Conservation (phyloP, 179 eudicot genomes). For the Patellifolia procumbens region DNA sequence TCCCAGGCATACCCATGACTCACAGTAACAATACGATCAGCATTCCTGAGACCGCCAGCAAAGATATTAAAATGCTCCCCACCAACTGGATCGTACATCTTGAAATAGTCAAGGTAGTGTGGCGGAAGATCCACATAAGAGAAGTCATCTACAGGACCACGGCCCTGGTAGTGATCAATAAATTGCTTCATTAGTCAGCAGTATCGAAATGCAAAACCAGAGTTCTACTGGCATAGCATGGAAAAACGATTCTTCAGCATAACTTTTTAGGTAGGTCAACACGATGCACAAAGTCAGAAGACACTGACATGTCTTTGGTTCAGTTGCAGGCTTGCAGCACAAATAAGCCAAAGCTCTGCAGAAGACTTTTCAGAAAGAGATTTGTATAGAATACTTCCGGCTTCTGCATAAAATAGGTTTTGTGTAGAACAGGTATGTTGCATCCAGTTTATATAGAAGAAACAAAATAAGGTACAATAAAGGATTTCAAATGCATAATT, state of each 20-base stretch:
- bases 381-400: background rate
- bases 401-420: background rate
- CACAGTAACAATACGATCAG: conserved; percentile 90
- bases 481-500: background rate
- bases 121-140: conserved; percentile 74
- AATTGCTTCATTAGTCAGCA: background rate
- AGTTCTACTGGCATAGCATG: background rate
- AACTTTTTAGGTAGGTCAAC: background rate
- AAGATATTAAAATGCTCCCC: conserved; percentile 93
- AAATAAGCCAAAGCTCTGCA: background rate
- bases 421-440: no score
- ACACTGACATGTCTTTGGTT: background rate
- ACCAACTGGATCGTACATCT: conserved; percentile 79
- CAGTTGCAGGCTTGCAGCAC: background rate
- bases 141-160: conserved; percentile 89
- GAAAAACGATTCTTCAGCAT: background rate
- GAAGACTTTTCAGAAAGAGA: background rate
- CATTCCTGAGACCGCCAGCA: conserved; percentile 85
- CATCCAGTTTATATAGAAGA: background rate
- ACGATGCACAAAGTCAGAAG: background rate
- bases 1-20: conserved; percentile 98
- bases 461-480: background rate
- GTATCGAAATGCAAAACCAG: background rate
- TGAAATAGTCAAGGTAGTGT: conserved; percentile 78
- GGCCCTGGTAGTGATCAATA: conserved; percentile 63